Base-by-base conservation (phyloP, 2,329 filamentous ascomycete genomes). In the Diaporthe aspalathi region DNA sequence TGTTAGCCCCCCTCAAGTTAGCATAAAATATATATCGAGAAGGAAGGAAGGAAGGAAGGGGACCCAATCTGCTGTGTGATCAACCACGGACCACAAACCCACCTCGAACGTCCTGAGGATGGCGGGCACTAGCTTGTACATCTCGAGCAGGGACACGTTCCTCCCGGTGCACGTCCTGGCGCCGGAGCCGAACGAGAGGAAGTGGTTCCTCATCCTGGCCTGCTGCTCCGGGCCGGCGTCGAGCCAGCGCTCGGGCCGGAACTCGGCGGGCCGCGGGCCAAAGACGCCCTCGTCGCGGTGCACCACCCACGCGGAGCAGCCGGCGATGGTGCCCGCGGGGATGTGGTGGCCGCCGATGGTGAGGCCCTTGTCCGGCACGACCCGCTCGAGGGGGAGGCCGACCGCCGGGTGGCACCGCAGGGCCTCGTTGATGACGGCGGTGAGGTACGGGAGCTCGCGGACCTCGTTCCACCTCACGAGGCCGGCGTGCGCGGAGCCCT, bases 211-310 rank as follows among this genome's bases (percentile, higher is more conserved):
- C 50, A 45, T 67, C 38, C 54, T 67, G 7, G 35, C 24, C 9
- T 56, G 65, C 29, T 67, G 38, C 49, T 67, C 35, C 24, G 35
- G 38, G 9, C 35, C 20, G n/a, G 45, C 27, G 3, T 56, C 52
- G 5, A 77, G 45, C 47, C 68, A 70, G 5, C 57, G 32, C 22
- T 70, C 68, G 1, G 68, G 57, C 5, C 49, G 45, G 38, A 54
- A 66, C 20, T 49, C 47, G 1, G 9, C 35, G 1, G 50, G 20
- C 2, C 3, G 7, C n/a, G 35, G 1, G 5, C 68, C 57, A 53
- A 56, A 66, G 5, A 66, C 27, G 9, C 6, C 4, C 43, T 56
- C 20, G 12, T 66, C n/a, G 7, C 45, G 47, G 24, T 70, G 57
- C 5, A 70, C 7, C 3, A 66, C 66, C 57, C 47, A 70, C 7